phyloP scores from a whole-genome alignment of 2,329 filamentous ascomycete species.

The Mycocentrospora acerina region DNA sequence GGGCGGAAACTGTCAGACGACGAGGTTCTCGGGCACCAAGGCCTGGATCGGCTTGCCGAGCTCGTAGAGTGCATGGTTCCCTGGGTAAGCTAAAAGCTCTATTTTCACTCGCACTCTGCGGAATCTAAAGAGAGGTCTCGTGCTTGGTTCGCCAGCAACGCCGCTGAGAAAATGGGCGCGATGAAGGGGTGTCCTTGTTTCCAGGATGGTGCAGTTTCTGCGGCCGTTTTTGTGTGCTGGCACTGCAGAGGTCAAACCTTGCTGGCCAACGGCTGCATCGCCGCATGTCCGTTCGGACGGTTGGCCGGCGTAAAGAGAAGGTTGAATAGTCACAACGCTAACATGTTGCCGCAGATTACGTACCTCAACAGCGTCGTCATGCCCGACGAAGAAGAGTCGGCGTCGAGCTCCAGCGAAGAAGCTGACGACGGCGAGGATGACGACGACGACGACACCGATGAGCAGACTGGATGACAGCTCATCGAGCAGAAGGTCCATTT shows the following conservation, averaged over 20 bases:
- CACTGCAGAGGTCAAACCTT: slow-evolving; percentile 32
- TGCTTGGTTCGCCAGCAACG: background rate
- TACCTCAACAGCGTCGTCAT: slow-evolving; percentile 54
- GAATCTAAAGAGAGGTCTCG: too few relatives aligned
- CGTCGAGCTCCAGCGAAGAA: slow-evolving; percentile 31
- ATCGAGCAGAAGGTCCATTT: slow-evolving; percentile 10
- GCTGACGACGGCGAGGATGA: slow-evolving; percentile 1
- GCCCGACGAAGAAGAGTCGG: slow-evolving; percentile 46
- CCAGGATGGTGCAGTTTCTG: slow-evolving; percentile 15
- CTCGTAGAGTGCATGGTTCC: slow-evolving; percentile 70
- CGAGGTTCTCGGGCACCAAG: slow-evolving; percentile 62
- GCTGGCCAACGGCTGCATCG: slow-evolving; percentile 24
- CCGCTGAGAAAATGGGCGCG: slow-evolving; percentile 1
- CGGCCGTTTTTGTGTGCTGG: slow-evolving; percentile 30
- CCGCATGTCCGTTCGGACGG: slow-evolving; percentile 11
- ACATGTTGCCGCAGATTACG: slow-evolving; percentile 45
- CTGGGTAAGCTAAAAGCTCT: slow-evolving; percentile 65
- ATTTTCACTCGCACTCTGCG: too few relatives aligned
- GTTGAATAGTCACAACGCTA: slow-evolving; percentile 21
- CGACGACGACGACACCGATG: slow-evolving; percentile 24
- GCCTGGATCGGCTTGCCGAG: slow-evolving; percentile 64
- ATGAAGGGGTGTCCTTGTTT: slow-evolving; percentile 21
- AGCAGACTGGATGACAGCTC: background rate
- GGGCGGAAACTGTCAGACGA: slow-evolving; percentile 65
- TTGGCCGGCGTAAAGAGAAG: slow-evolving; percentile 10